Evolutionary conservation across 1,139 yeast genomes (phyloP).

Genomic region (Meyerozyma carpophila): DNA sequence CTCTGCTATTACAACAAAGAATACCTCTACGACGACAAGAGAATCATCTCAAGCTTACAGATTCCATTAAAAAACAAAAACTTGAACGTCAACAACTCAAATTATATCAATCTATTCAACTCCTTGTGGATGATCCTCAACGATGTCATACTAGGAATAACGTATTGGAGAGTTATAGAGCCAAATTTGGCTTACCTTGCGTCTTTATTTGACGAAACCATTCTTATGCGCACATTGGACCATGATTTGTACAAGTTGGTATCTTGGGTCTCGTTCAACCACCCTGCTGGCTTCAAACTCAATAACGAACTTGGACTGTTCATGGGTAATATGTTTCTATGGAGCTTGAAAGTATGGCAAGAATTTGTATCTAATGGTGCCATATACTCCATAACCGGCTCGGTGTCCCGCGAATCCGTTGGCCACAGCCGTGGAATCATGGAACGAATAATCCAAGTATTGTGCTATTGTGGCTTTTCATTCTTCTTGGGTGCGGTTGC

Average conservation of each 20-base stretch:
- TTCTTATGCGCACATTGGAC: conserved; percentile 30
- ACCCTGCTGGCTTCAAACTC: conserved; percentile 93
- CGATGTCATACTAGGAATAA: conserved; percentile 72
- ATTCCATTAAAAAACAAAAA: conserved; percentile 35
- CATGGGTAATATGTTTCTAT: conserved; percentile 77
- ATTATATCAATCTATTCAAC: conserved; percentile 84
- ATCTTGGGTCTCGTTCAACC: conserved; percentile 67
- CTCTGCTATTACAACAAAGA: conserved; percentile 42
- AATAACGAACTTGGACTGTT: conserved; percentile 83
- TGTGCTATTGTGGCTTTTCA: conserved; percentile 52
- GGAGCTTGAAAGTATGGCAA: conserved; percentile 79
- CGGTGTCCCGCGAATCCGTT: background rate
- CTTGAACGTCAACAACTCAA: conserved; percentile 48
- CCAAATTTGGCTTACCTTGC: conserved; percentile 37
- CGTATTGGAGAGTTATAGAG: conserved; percentile 47
- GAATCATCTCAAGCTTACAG: conserved; percentile 20
- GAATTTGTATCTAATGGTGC: conserved; percentile 5
- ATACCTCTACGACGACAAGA: conserved; percentile 19
- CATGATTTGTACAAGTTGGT: conserved; percentile 43
- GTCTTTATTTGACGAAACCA: conserved; percentile 24
- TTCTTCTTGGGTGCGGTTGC: conserved; percentile 60
- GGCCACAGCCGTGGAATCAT: background rate
- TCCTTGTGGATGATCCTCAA: conserved; percentile 83
- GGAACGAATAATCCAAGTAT: conserved; percentile 10
- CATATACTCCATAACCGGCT: conserved; percentile 7